Evolutionary conservation across 2,329 filamentous ascomycete species (phyloP), one percentile per base, ranked within the genome.

Genomic region (Xylogone sp.): DNA sequence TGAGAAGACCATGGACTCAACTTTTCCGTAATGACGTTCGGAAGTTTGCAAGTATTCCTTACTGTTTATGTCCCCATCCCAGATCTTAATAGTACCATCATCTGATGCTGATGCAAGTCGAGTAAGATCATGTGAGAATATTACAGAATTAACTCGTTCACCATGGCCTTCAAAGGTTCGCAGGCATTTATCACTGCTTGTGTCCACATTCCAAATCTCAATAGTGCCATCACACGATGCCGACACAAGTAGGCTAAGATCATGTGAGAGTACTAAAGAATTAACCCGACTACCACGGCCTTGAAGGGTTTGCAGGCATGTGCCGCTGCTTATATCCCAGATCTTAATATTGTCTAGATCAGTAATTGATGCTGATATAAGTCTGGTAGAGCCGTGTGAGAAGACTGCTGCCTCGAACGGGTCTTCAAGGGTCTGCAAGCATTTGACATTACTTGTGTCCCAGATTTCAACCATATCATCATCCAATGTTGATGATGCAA

Each of bases 381-480:
- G 20, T 27, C 31, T 19, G 21, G 39, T 45, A 8, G 21, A n/a
- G 31, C 50, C 43, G 16, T 21, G 29, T 13, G 53, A 55, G 43
- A 53, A 53, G 50, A 18, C 27, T 16, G 27, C 21, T 31, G 10
- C 6, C 19, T 42, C 42, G 22, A 13, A 43, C 39, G 48, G 43
- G 6, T 43, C 29, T 20, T 46, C 42, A 22, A 53, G 44, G 22
- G 31, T 47, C 43, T 43, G 27, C 39, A 39, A 21, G 3, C 3
- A 3, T 24, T 9, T 39, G 16, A 48, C 51, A 18, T 42, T 53
- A 16, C 24, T 46, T 10, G 34, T 39, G n/a, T 54, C 45, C 52
- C 52, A 54, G 31, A 54, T 7, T 45, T 45, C 13, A 19, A 52
- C 50, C 13, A 43, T 58, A 3, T 42, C 31, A 43, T 57, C 50